phyloP scores from a whole-genome alignment of 257 asterid species.

The Echium plantagineum region DNA sequence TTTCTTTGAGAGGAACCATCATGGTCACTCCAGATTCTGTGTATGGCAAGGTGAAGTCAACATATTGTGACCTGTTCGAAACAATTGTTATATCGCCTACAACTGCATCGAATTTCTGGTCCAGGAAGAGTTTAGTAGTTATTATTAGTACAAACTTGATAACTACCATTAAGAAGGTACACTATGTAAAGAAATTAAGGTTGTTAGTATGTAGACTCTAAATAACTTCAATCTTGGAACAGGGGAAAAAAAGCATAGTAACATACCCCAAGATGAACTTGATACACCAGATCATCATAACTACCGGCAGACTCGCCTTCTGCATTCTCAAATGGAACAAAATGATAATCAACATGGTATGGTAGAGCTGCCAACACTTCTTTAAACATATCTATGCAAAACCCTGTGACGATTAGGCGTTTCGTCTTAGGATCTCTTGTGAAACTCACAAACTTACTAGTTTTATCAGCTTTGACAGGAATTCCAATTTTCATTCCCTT shows the following conservation, averaged over 20 bases:
- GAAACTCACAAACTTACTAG: slow-evolving; percentile 20
- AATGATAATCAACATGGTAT: slow-evolving; percentile 28
- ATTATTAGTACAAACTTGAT: neutral
- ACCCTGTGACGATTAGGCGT: slow-evolving; percentile 20
- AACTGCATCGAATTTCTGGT: slow-evolving; percentile 17
- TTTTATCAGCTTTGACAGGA: slow-evolving; percentile 23
- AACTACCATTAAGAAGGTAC: too few species aligned
- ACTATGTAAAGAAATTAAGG: too few species aligned
- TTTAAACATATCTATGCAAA: slow-evolving; percentile 29
- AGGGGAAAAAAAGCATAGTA: too few species aligned
- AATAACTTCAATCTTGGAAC: too few species aligned
- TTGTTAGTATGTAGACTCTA: too few species aligned
- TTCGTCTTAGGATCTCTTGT: slow-evolving; percentile 23
- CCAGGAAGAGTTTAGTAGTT: neutral
- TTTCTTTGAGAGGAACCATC: slow-evolving; percentile 9
- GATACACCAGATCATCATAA: slow-evolving; percentile 37
- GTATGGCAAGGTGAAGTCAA: slow-evolving; percentile 15
- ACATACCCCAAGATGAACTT: slow-evolving; percentile 25
- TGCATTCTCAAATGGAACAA: slow-evolving; percentile 13
- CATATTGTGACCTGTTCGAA: slow-evolving; percentile 15
- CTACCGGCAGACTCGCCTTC: slow-evolving; percentile 24
- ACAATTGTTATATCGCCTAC: slow-evolving; percentile 17
- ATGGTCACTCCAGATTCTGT: slow-evolving; percentile 14
- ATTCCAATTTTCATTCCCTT: slow-evolving; percentile 32
- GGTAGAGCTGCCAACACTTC: slow-evolving; percentile 27